Conservation (phyloP, 108 stramenopile genomes). For the Discostella pseudostelligera region DNA sequence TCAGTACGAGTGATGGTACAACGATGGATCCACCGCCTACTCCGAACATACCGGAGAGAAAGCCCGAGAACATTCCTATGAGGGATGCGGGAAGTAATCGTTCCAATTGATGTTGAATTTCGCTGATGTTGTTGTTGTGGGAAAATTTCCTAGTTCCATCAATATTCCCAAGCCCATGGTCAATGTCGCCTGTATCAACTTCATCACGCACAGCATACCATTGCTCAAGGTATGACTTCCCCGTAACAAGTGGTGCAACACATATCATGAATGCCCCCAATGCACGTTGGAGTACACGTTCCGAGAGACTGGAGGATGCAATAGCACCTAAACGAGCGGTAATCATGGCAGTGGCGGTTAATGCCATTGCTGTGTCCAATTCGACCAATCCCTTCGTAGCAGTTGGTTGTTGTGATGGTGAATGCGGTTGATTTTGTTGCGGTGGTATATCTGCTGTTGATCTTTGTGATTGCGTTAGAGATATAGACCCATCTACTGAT, state of each 20-base stretch:
- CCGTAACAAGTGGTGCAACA: conserved; percentile 83
- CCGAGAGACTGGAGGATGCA: conserved; percentile 51
- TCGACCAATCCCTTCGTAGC: conserved; percentile 57
- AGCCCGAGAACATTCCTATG: conserved; percentile 48
- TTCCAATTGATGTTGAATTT: background rate
- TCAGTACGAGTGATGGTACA: conserved; percentile 77
- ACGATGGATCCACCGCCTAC: conserved; percentile 92
- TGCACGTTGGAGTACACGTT: conserved; percentile 48
- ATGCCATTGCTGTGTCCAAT: conserved; percentile 64
- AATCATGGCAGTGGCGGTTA: conserved; percentile 75
- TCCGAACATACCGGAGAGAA: conserved; percentile 88
- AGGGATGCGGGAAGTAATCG: conserved; percentile 43
- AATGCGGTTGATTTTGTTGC: background rate
- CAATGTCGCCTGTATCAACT: too few species aligned
- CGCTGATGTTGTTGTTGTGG: too few species aligned
- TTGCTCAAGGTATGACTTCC: conserved; percentile 56
- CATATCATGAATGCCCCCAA: conserved; percentile 85
- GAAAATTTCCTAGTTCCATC: too few species aligned
- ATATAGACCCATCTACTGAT: background rate
- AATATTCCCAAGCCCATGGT: too few species aligned
- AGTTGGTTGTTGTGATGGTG: background rate
- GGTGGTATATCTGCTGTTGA: too few species aligned
- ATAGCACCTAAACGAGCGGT: conserved; percentile 75
- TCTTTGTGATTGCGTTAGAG: background rate
- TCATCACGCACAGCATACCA: too few species aligned